Evolutionary conservation across 441 rosid genomes (phyloP).

Genomic region (Corymbia citriodora): DNA sequence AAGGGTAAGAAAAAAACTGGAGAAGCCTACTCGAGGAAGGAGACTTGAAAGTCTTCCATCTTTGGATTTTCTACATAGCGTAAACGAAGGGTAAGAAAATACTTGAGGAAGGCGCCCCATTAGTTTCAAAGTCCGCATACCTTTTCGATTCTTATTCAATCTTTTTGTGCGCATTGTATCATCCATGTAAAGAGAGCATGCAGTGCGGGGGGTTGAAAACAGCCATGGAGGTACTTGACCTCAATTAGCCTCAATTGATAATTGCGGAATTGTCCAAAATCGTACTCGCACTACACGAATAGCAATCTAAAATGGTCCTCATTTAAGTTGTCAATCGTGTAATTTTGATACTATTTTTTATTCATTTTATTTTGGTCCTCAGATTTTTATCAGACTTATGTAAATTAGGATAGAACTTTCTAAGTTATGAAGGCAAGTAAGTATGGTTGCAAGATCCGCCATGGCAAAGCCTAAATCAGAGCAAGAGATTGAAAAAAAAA

Average conservation of each 20-base stretch:
- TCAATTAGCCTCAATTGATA: neutral
- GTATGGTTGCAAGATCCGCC: rapidly evolving
- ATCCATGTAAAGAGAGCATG: neutral
- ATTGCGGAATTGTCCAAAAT: rapidly evolving
- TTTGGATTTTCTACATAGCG: too few relatives aligned
- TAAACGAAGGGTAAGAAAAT: too few relatives aligned
- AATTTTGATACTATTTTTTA: too few relatives aligned
- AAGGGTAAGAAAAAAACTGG: too few relatives aligned
- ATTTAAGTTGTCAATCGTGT: rapidly evolving
- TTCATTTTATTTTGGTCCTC: neutral
- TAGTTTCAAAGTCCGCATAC: neutral
- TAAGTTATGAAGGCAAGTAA: neutral
- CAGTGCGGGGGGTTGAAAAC: neutral
- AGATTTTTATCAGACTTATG: too few relatives aligned
- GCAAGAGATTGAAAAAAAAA: too few relatives aligned
- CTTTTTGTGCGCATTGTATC: neutral
- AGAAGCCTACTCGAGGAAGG: too few relatives aligned
- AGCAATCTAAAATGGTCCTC: neutral
- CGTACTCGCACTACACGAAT: neutral
- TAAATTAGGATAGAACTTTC: too few relatives aligned
- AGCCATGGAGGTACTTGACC: neutral
- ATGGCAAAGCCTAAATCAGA: neutral
- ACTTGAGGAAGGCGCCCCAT: neutral
- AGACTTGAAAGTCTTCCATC: too few relatives aligned
- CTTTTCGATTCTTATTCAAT: too few relatives aligned